Evolutionary conservation across 2,329 filamentous ascomycete genomes (phyloP).

Genomic region (Ophiostoma sp.): DNA sequence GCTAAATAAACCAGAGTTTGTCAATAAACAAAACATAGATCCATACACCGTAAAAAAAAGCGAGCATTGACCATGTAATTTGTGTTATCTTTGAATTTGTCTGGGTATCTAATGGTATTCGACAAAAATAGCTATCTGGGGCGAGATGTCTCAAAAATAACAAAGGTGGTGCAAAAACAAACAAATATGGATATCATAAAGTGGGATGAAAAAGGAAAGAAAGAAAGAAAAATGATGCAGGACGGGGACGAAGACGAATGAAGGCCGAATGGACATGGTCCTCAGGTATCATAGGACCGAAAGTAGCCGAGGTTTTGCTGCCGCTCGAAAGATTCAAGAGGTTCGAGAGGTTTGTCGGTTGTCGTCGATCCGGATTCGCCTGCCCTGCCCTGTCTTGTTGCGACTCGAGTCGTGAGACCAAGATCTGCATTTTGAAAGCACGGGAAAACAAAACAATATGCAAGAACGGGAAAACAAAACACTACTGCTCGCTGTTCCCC

Average conservation of each 20-base stretch:
- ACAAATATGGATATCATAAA: constrained; percentile 30
- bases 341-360: neutral
- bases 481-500: neutral
- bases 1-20: constrained; percentile 34
- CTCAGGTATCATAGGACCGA: neutral
- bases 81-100: constrained; percentile 13
- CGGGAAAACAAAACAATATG: neutral
- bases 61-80: neutral
- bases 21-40: neutral
- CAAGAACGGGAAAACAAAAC: neutral
- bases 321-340: neutral
- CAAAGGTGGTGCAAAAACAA: neutral
- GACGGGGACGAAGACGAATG: neutral
- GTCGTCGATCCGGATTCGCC: neutral
- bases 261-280: neutral
- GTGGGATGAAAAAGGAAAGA: constrained; percentile 15
- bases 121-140: constrained; percentile 16
- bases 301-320: neutral
- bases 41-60: neutral
- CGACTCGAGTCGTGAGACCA: neutral
- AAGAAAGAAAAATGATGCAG: constrained; percentile 15
- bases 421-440: neutral
- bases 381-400: neutral
- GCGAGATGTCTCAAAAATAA: constrained; percentile 8
- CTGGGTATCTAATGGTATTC: constrained; percentile 26